These are phyloP conservation scores for Cytospora paraplurivora DNA, from an alignment of 2,329 filamentous ascomycete species.

Conservation along the genomic window DNA sequence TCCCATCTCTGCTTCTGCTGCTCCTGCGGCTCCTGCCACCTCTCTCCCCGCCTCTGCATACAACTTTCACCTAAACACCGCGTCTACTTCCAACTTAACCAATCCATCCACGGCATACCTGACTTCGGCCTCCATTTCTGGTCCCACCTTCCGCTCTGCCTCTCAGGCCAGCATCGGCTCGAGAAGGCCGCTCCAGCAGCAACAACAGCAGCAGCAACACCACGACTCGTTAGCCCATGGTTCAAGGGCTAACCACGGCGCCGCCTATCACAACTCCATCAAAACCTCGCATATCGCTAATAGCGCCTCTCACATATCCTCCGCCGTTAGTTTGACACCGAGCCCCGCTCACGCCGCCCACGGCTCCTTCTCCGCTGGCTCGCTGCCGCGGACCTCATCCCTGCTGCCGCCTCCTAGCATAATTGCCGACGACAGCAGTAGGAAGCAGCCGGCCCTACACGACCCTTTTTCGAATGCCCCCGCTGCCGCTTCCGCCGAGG, in stretches of 20 bases:
- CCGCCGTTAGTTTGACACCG: slow-evolving; percentile 28
- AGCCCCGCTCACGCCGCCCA: slow-evolving; percentile 28
- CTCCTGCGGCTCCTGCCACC: slow-evolving; percentile 7
- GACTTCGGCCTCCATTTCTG: slow-evolving; percentile 2
- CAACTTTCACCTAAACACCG: slow-evolving; percentile 26
- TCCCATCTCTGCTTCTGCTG: slow-evolving; percentile 20
- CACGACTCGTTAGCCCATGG: slow-evolving; percentile 19
- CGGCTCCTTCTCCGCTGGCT: slow-evolving; percentile 36
- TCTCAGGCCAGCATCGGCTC: slow-evolving; percentile 20
- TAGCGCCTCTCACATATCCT: slow-evolving; percentile 25
- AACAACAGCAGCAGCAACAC: slow-evolving; percentile 7
- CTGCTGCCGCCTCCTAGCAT: slow-evolving; percentile 45
- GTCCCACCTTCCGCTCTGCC: slow-evolving; percentile 24
- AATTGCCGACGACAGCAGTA: slow-evolving; percentile 29
- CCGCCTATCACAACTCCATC: slow-evolving; percentile 11
- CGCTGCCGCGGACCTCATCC: slow-evolving; percentile 47
- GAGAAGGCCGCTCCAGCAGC: slow-evolving; percentile 20
- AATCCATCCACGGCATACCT: slow-evolving; percentile 11
- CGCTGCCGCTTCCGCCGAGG: not conserved
- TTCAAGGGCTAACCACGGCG: slow-evolving; percentile 25
- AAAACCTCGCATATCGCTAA: slow-evolving; percentile 24
- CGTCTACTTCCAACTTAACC: slow-evolving; percentile 17
- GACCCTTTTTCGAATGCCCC: slow-evolving; percentile 31
- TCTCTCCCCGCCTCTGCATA: slow-evolving; percentile 27
- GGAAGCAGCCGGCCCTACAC: slow-evolving; percentile 27